Conservation (phyloP, 75 land plant genomes). For the Gnetum montanum region DNA sequence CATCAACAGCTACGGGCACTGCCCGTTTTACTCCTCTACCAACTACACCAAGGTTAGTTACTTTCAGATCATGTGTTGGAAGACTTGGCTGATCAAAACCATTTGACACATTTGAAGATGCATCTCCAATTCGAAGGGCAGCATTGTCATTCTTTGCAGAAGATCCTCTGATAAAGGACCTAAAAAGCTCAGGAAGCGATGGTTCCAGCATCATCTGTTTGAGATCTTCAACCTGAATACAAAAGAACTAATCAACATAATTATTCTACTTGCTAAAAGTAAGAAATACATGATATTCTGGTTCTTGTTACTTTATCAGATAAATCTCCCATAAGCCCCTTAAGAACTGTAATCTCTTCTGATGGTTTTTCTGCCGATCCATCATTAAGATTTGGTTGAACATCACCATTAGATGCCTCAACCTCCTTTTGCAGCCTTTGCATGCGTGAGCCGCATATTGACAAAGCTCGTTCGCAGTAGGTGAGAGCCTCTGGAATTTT, state of each 20-base stretch:
- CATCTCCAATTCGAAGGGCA: not conserved
- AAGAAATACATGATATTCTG: too few relatives aligned
- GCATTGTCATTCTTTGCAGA: constrained; percentile 8
- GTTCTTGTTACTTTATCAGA: constrained; percentile 86
- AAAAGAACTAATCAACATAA: not conserved
- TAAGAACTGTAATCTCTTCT: constrained; percentile 60
- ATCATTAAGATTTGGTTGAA: constrained; percentile 9
- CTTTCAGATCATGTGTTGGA: constrained; percentile 32
- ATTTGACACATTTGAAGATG: not conserved
- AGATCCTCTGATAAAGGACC: too few relatives aligned
- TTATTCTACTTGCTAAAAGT: too few relatives aligned
- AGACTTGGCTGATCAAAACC: constrained; percentile 39
- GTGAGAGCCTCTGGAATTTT: constrained; percentile 67
- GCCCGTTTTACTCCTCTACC: constrained; percentile 95
- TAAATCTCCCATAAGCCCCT: constrained; percentile 51
- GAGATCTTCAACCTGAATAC: constrained; percentile 69
- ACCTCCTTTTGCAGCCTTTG: constrained; percentile 46
- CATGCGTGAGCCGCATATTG: constrained; percentile 66
- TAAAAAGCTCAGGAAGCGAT: constrained; percentile 45
- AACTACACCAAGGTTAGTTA: constrained; percentile 90
- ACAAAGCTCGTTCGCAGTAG: constrained; percentile 70
- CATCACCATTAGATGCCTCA: constrained; percentile 10
- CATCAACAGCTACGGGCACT: constrained; percentile 21
- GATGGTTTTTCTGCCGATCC: constrained; percentile 12
- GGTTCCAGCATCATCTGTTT: constrained; percentile 52